Evolutionary conservation across 306 rosid genomes (phyloP).

Genomic region (Abrus precatorius): DNA sequence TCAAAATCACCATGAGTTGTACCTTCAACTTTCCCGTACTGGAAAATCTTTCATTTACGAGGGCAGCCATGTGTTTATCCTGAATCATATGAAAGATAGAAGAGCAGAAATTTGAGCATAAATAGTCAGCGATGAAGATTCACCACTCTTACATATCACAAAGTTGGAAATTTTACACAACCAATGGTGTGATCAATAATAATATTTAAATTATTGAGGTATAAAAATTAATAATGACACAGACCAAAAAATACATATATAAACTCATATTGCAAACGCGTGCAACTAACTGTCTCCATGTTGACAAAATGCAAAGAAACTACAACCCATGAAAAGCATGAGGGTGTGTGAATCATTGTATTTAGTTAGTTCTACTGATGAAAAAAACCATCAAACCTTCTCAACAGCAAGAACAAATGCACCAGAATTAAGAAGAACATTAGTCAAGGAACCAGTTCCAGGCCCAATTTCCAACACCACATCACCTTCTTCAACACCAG

Average conservation of each 20-base stretch:
- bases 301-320: conserved; percentile 32
- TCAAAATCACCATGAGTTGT: conserved; percentile 34
- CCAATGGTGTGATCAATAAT: background rate
- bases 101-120: conserved; percentile 35
- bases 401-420: conserved; percentile 85
- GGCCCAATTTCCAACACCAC: conserved; percentile 91
- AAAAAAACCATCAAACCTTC: conserved; percentile 68
- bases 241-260: conserved; percentile 1
- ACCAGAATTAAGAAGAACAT: conserved; percentile 72
- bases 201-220: background rate
- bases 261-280: conserved; percentile 4
- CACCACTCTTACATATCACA: background rate
- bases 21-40: conserved; percentile 77
- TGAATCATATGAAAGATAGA: conserved; percentile 46
- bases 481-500: conserved; percentile 72
- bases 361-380: conserved; percentile 11
- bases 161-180: conserved; percentile 24
- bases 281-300: conserved; percentile 5
- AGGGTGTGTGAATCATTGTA: background rate
- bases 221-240: background rate
- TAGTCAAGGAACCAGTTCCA: conserved; percentile 93
- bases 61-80: conserved; percentile 92
- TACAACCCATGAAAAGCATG: conserved; percentile 23
- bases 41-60: conserved; percentile 79
- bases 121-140: conserved; percentile 25